A percentile compares a stretch with the other conserved stretches of the same genome.
Evolutionary conservation across 2,329 filamentous ascomycete genomes (phyloP).

Genomic region (Periconia macrospinosa): DNA sequence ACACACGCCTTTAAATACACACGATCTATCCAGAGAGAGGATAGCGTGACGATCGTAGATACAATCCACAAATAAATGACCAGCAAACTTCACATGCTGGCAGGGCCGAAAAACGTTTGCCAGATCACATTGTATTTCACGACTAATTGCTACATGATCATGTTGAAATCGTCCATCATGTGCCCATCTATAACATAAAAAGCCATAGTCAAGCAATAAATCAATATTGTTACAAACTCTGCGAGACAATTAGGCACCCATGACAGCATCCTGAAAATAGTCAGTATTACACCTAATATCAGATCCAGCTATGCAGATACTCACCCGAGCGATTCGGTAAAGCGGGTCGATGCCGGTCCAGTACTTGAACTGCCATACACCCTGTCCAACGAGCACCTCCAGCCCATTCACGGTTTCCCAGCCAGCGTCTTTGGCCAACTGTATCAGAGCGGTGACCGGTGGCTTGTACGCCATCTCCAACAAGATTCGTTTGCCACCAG

Average conservation of each 20-base stretch:
- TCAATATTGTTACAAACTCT: not conserved
- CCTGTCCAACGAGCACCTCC: constrained; percentile 88
- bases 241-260: constrained; percentile 7
- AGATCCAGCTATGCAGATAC: constrained; percentile 16
- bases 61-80: too few relatives aligned
- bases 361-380: constrained; percentile 78
- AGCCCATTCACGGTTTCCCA: constrained; percentile 87
- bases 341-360: constrained; percentile 82
- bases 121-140: too few relatives aligned
- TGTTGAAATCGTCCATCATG: not conserved
- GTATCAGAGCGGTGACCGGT: constrained; percentile 78
- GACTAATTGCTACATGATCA: too few relatives aligned
- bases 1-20: too few relatives aligned
- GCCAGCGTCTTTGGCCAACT: constrained; percentile 72
- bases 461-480: constrained; percentile 98
- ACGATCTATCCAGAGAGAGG: too few relatives aligned
- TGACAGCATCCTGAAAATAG: constrained; percentile 19
- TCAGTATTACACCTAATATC: constrained; percentile 3
- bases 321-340: constrained; percentile 68
- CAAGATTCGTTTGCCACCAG: constrained; percentile 56
- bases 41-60: too few relatives aligned
- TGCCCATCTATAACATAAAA: not conserved
- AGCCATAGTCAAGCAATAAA: not conserved
- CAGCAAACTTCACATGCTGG: too few relatives aligned
- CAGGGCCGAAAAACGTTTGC: too few relatives aligned